Base-by-base conservation (phyloP, 2,329 filamentous ascomycete species). In the Mycosphaerella sp. region DNA sequence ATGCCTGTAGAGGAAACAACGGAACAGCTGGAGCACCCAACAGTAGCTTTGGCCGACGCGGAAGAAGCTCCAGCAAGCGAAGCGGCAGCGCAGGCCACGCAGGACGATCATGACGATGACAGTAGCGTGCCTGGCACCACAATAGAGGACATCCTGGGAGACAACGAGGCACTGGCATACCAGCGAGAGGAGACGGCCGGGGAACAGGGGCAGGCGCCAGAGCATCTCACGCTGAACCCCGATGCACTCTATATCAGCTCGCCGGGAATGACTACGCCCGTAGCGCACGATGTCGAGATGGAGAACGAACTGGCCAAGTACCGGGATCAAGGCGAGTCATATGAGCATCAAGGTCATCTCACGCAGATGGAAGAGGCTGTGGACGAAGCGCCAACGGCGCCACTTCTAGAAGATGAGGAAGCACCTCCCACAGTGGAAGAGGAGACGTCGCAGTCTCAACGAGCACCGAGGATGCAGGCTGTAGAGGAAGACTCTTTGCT, bases 291-390 rank as follows among this genome's bases (percentile, higher is more conserved):
- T 14, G 41, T 47, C 12, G 32, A 55, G 4, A 45, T 50, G 21
- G 59, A 54, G 42, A 52, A 45, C 5, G 60, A 60, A 45, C 40
- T 55, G 8, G 58, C 50, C 21, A 48, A 42, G 32, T 14, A 21
- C 4, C 51, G 55, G 23, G 45, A 54, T 26, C 45, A 55, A 49
- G 45, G 49, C 21, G 48, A 45, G 11, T 42, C 44, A 67, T 78
- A 78, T 59, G 75, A 77, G 53, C 71, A 74, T 55, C 75, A 78
- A 54, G 71, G 75, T 40, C 72, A 75, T 47, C 66, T 66, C 0
- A 73, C 74, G 4, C 65, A 72, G 8, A 62, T 77, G 58, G 75
- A 77, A 48, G 70, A 75, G 21, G 74, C 75, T 21, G 62, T 75
- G 23, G 68, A 72, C 17, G 74, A 77, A 49, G 72, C 71, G 49